Conservation (phyloP, 1,139 yeast species). For the Candida dubliniensis region DNA sequence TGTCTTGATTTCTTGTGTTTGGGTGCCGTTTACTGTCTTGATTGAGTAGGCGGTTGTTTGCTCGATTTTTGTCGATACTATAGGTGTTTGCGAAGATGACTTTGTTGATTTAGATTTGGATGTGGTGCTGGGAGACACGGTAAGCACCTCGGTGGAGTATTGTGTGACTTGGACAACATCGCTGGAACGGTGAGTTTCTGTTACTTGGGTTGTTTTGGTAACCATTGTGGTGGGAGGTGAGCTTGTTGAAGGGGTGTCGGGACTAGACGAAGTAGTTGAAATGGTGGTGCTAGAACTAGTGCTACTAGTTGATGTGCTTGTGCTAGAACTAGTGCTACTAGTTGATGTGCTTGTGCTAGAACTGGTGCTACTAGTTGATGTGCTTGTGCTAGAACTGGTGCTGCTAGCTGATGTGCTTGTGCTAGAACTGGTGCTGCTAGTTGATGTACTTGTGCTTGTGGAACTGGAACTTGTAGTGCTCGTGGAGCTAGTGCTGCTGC, state of each 20-base stretch:
- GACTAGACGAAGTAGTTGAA: conserved; percentile 1
- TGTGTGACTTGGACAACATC: conserved; percentile 12
- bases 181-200: conserved; percentile 12
- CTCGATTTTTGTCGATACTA: conserved; percentile 7
- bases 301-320: conserved; percentile 2
- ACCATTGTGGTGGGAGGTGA: conserved; percentile 14
- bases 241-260: conserved; percentile 1
- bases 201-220: conserved; percentile 17
- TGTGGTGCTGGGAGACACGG: conserved; percentile 18
- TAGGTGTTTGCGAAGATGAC: conserved; percentile 2
- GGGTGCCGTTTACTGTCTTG: conserved; percentile 24
- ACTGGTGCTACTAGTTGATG: conserved; percentile 2
- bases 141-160: conserved; percentile 7
- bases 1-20: conserved; percentile 20
- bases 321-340: too few relatives aligned
- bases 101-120: conserved; percentile 12
- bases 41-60: conserved; percentile 16
- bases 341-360: too few relatives aligned
- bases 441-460: conserved; percentile 14
- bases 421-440: conserved; percentile 4
- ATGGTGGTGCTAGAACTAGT: not conserved
- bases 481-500: not conserved
- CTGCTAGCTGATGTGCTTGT: conserved; percentile 13
- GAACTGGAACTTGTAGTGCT: conserved; percentile 8
- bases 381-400: not conserved